Base-by-base conservation (phyloP, 148 eudicot genomes). In the Beta vulgaris region DNA sequence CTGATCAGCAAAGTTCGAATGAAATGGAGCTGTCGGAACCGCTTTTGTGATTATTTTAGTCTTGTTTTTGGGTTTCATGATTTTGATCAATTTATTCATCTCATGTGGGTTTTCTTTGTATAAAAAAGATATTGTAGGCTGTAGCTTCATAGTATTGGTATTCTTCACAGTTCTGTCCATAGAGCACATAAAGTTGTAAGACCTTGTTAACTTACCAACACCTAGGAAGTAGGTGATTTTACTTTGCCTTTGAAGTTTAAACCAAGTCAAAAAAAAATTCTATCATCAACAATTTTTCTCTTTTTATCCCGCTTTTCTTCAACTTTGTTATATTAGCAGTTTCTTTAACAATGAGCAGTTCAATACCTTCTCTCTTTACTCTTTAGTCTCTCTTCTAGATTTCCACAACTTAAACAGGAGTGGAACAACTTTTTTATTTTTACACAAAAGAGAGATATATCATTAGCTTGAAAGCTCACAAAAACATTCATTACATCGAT, bases 21-120 rank as follows among this genome's bases (percentile, higher is more conserved):
- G 98, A 95, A 83, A 95, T 95, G 97, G 98, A 95, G 78, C 96
- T 95, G 6, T 88, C 97, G 14, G 97, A 95, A 88, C 98, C 98
- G 35, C 91, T 95, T 69, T 63, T 95, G 48, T 95, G 80, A 86
- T 70, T 35, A 40, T 39, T 21, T 39, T 39, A 10, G 12, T 70
- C 48, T 74, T 80, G 74, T 71, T 34, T 16, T 18, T 34, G 43
- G 23, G 13, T 36, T 21, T 42, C 18, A 69, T 37, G 44, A 3
- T 49, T 70, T 48, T 46, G 15, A 34, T n/a, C 21, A 18, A 31
- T 69, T 44, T 8, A 36, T 61, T 51, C n/a, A 15, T 48, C 34
- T 6, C 15, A 7, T 40, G 28, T 62, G 49, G 53, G n/a, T 23
- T 60, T 44, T 35, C 35, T 44, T 62, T 73, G 77, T 79, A 60